These are phyloP conservation scores for Aspergillus jensenii DNA, from an alignment of 2,329 filamentous ascomycete genomes.

Conservation along the genomic window DNA sequence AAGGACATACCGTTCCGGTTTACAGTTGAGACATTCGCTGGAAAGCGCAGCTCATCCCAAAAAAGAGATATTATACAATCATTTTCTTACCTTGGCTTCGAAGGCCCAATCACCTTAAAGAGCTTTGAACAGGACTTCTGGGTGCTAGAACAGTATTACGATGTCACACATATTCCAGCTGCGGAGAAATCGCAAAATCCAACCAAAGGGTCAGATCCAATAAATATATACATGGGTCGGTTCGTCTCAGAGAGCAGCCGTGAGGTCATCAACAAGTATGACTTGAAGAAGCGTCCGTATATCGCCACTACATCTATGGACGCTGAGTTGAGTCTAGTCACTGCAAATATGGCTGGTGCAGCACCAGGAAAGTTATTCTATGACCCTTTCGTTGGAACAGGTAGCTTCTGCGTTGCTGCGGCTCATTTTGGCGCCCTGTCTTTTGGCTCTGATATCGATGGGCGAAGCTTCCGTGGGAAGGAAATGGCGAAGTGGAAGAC, in stretches of 20 bases:
- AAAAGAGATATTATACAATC: slow-evolving; percentile 77
- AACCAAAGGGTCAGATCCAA: slow-evolving; percentile 45
- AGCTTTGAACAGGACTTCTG: slow-evolving; percentile 72
- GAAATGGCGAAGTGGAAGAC: slow-evolving; percentile 47
- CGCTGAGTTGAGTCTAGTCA: slow-evolving; percentile 84
- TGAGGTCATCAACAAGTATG: slow-evolving; percentile 69
- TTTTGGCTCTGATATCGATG: slow-evolving; percentile 91
- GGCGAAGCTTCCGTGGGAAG: slow-evolving; percentile 75
- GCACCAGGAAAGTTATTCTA: slow-evolving; percentile 83
- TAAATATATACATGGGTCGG: slow-evolving; percentile 69
- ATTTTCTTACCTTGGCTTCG: slow-evolving; percentile 75
- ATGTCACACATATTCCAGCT: slow-evolving; percentile 23
- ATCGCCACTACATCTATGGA: slow-evolving; percentile 98
- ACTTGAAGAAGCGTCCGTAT: slow-evolving; percentile 89
- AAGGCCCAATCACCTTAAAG: slow-evolving; percentile 75
- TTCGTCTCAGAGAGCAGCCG: slow-evolving; percentile 67
- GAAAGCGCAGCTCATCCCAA: slow-evolving; percentile 62
- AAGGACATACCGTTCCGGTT: slow-evolving; percentile 73
- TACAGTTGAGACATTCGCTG: slow-evolving; percentile 77
- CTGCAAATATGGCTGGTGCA: slow-evolving; percentile 85
- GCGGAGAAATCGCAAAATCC: slow-evolving; percentile 25
- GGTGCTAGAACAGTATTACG: slow-evolving; percentile 78
- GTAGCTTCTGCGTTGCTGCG: slow-evolving; percentile 86
- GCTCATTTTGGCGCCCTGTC: slow-evolving; percentile 84
- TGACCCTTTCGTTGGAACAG: slow-evolving; percentile 94